Conservation (phyloP, 2,329 filamentous ascomycete genomes). For the Rhynchosporium graminicola region DNA sequence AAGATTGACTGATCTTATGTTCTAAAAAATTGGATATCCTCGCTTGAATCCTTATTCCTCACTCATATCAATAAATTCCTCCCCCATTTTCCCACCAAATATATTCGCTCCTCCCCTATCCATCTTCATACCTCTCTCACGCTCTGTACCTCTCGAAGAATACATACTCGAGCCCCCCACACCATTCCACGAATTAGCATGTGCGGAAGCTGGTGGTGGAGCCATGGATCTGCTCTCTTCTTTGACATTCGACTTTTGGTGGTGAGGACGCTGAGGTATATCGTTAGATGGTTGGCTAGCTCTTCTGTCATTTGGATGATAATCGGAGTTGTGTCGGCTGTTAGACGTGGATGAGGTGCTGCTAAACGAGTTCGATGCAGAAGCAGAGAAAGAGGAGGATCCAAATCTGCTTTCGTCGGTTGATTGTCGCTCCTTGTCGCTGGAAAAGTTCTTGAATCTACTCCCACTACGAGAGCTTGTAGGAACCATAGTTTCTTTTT, state of each 20-base stretch:
- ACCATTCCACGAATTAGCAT: not conserved
- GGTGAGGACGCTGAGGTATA: not conserved
- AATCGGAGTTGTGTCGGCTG: not conserved
- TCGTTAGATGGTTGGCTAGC: not conserved
- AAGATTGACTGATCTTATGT: too few species aligned
- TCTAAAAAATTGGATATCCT: too few species aligned
- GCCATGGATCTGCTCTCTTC: not conserved
- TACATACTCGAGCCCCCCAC: not conserved
- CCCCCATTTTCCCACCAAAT: slow-evolving; percentile 5
- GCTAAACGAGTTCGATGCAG: too few species aligned
- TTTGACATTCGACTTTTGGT: too few species aligned
- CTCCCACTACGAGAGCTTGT: not conserved
- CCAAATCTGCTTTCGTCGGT: not conserved
- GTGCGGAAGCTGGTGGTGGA: not conserved
- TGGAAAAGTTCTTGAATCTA: not conserved
- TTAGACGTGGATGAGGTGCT: too few species aligned
- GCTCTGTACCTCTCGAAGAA: not conserved
- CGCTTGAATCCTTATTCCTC: too few species aligned
- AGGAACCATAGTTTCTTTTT: not conserved
- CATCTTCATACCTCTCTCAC: not conserved
- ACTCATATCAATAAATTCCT: too few species aligned
- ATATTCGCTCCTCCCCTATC: slow-evolving; percentile 9
- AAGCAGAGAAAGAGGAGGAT: not conserved
- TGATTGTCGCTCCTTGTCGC: not conserved
- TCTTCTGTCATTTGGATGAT: not conserved